Evolutionary conservation across 2,329 filamentous ascomycete genomes (phyloP).

Genomic region (Fusarium sp.): DNA sequence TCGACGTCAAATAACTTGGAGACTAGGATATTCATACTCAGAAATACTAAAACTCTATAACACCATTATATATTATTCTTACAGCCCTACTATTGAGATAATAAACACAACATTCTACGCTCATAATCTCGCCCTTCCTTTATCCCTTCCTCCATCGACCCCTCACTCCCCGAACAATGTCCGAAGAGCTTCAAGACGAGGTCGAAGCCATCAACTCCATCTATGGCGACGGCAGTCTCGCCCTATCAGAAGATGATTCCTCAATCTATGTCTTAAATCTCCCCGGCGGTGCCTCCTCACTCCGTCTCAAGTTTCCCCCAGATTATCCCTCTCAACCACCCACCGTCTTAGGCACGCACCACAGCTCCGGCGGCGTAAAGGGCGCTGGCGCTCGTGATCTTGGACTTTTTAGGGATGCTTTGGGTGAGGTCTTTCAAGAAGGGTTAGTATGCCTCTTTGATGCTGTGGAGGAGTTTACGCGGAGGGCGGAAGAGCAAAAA

Average conservation of each 20-base stretch:
- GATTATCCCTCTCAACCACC: slow-evolving; percentile 82
- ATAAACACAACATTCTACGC: not conserved
- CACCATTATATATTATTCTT: not conserved
- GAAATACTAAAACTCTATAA: not conserved
- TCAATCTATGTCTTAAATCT: slow-evolving; percentile 72
- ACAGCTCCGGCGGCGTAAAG: slow-evolving; percentile 78
- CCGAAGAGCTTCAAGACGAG: slow-evolving; percentile 75
- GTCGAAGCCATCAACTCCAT: slow-evolving; percentile 87
- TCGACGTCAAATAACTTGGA: slow-evolving; percentile 16
- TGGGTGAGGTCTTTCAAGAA: slow-evolving; percentile 75
- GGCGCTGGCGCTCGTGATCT: slow-evolving; percentile 80
- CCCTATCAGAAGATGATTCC: slow-evolving; percentile 51
- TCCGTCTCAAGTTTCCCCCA: slow-evolving; percentile 75
- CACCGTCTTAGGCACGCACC: slow-evolving; percentile 80
- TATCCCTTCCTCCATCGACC: not conserved
- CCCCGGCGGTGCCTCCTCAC: slow-evolving; percentile 69
- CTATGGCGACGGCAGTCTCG: slow-evolving; percentile 76
- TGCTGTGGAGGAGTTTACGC: slow-evolving; percentile 79
- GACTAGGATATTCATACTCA: slow-evolving; percentile 8
- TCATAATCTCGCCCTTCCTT: not conserved
- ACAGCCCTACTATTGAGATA: not conserved
- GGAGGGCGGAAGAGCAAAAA: slow-evolving; percentile 53
- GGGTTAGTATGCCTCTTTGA: slow-evolving; percentile 91
- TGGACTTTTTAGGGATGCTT: slow-evolving; percentile 73
- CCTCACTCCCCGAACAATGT: slow-evolving; percentile 55